Evolutionary conservation across 164 flowering plant species (phyloP).

Genomic region (Magnolia officinalis): DNA sequence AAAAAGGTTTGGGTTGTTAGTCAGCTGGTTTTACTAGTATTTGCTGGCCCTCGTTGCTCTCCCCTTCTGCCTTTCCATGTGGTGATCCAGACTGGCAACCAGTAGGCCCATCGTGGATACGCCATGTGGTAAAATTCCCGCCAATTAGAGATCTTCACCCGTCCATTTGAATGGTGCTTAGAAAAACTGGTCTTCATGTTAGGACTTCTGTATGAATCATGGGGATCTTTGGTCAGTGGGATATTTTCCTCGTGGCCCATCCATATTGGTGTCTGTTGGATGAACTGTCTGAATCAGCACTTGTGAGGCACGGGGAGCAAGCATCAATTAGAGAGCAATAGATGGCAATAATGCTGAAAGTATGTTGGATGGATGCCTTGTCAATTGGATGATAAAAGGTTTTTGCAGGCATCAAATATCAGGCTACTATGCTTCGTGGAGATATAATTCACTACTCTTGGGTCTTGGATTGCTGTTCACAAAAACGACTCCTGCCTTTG

Average conservation of each 20-base stretch:
- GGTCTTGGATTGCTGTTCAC: conserved; percentile 79
- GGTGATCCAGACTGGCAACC: background rate
- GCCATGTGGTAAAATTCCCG: background rate
- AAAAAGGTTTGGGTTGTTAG: conserved; percentile 52
- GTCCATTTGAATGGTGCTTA: background rate
- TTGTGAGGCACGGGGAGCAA: background rate
- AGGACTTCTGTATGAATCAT: background rate
- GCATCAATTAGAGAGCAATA: background rate
- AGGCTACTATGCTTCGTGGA: conserved; percentile 83
- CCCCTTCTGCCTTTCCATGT: background rate
- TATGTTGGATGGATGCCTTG: background rate
- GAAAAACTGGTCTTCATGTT: background rate
- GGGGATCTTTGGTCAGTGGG: background rate
- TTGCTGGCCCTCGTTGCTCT: background rate
- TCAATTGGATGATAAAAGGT: background rate
- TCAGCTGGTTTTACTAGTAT: conserved; percentile 3
- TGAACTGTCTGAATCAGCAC: background rate
- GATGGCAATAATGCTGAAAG: background rate
- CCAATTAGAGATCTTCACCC: background rate
- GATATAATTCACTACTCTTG: conserved; percentile 88
- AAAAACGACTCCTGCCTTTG: conserved; percentile 66
- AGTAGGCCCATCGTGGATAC: background rate
- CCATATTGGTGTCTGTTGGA: background rate
- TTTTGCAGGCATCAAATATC: conserved; percentile 75
- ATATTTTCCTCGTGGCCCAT: background rate